These are phyloP conservation scores for Acanthamoeba quina DNA, from an alignment of 208 protist species.

Conservation along the genomic window DNA sequence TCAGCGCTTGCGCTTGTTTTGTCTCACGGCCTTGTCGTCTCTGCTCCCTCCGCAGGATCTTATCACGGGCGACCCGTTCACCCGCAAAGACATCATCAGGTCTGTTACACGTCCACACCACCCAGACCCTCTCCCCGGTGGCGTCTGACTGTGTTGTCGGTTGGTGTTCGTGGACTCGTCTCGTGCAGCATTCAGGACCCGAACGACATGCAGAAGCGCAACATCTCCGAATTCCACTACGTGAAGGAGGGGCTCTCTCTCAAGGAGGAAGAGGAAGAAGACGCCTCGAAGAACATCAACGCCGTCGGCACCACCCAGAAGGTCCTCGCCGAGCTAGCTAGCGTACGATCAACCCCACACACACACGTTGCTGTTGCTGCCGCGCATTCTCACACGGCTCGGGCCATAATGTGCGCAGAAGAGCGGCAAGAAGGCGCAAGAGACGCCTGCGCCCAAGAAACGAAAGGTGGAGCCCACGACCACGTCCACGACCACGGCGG, in stretches of 20 bases:
- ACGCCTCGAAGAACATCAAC: conserved; percentile 75
- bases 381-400: neutral
- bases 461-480: neutral
- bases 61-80: conserved; percentile 89
- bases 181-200: conserved; percentile 82
- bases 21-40: neutral
- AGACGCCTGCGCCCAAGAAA: conserved; percentile 51
- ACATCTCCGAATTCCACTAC: conserved; percentile 85
- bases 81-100: conserved; percentile 87
- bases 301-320: conserved; percentile 48
- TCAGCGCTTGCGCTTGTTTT: neutral
- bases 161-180: neutral
- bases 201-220: conserved; percentile 78
- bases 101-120: neutral
- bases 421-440: conserved; percentile 6
- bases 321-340: conserved; percentile 50
- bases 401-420: neutral
- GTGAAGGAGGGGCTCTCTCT: conserved; percentile 79
- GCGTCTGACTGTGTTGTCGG: neutral
- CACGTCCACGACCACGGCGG: neutral
- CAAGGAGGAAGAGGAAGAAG: conserved; percentile 47
- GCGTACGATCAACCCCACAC: neutral
- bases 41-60: conserved; percentile 80
- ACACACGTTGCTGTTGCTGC: neutral
- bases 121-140: neutral